Evolutionary conservation across 2,329 filamentous ascomycete genomes (phyloP), one percentile per base, ranked within the genome.

Genomic region (Pseudogymnoascus sp.): DNA sequence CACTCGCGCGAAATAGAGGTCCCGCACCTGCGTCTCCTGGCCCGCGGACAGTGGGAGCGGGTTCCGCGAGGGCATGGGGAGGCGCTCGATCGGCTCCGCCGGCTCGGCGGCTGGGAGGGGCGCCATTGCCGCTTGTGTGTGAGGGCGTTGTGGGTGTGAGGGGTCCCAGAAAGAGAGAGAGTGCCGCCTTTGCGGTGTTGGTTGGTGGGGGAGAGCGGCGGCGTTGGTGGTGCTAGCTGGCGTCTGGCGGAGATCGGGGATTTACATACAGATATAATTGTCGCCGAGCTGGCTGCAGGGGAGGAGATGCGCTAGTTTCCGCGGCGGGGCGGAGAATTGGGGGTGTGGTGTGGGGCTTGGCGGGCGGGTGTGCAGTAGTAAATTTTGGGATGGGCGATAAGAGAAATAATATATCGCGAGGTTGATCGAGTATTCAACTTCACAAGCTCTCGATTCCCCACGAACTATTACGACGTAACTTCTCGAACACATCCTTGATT

Each of bases 41-140:
- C 86, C 82, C 10, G 91, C 85, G 26, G 90, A 93, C 64, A 97
- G 81, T 29, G 93, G 93, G 47, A 96, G 79, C 14, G 93, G 93
- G 72, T 93, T 95, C 69, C 85, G 83, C 47, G 85, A 86, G 21
- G 86, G 86, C 72, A 74, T 73, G 42, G 73, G 72, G 24, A 74
- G 65, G 31, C 69, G 65, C 24, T 71, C 71, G 31, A 69, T 65
- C 35, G 70, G 68, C 44, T 72, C 69, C 10, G 68, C 68, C 37
- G 64, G 60, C 31, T 60, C 16, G 6, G 31, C 16, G 21, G 61
- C 42, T 64, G 65, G 64, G 38, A 62, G 35, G 62, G 70, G 68
- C 29, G 67, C 68, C 72, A 73, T 74, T 50, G 66, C 67, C 69
- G 66, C 70, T 10, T 14, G 3, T 56, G 31, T 56, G 50, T 31